Evolutionary conservation across 2,329 filamentous ascomycete genomes (phyloP), one percentile per base, ranked within the genome.

Genomic region (Epichloe gansuensis): DNA sequence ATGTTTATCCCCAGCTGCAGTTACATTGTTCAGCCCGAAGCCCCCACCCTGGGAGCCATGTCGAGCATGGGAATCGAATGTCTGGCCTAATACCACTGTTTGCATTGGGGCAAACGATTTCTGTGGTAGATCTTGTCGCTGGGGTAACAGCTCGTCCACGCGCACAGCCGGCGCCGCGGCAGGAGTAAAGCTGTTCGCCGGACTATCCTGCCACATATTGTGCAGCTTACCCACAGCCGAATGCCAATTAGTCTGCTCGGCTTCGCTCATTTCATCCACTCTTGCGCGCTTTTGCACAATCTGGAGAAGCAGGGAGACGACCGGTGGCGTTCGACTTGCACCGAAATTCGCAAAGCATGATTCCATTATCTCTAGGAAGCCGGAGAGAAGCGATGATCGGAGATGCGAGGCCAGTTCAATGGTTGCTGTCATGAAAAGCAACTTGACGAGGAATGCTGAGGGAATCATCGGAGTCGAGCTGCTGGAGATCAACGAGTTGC

Each of bases 401-500:
- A 64, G 57, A 3, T 61, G 61, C 2, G 66, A 60, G 21, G 64
- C 59, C 31, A 68, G 51, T 38, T 63, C 62, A 31, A 69, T 57
- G 5, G 65, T 70, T n/a, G 63, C 61, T 5, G 65, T 60, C n/a
- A 70, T 54, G 49, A 71, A 71, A 36, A 66, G 63, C 5, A 63
- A 58, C 52, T 70, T 68, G 5, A 70, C 60, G 2, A 71, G 55
- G 15, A 66, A 66, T 5, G 68, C 66, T 5, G 68, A 66, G 0
- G 68, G 67, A 0, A 66, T 54, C 34, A 56, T 59, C 12, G 68
- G 66, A 1, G 62, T 66, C 9, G 66, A 63, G 9, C 62, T 61
- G 8, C 63, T 63, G 23, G 65, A 64, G 5, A 70, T 63, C 39
- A 69, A 58, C 1, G 67, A 69, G 53, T 68, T 69, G 60, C 68